Conservation (phyloP, 805 yeast genomes). For the Metschnikowia noctiluminum region DNA sequence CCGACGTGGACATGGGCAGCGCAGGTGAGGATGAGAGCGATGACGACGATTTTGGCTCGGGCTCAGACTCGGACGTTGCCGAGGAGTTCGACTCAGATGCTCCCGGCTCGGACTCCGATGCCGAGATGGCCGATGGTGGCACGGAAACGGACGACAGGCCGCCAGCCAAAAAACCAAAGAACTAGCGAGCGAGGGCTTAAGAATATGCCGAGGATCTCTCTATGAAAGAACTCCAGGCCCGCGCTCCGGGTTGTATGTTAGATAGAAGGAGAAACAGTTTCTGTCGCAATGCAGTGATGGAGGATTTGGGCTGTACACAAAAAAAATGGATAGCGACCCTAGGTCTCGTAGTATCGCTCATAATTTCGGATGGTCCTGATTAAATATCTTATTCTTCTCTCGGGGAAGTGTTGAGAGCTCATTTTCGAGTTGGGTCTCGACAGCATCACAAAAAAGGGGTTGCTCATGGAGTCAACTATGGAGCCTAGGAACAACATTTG, state of each 20-base stretch:
- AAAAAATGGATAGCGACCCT: too few relatives aligned
- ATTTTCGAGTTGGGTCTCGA: too few relatives aligned
- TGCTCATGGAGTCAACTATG: too few relatives aligned
- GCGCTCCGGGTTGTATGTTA: neutral
- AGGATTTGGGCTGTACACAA: too few relatives aligned
- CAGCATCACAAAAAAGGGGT: too few relatives aligned
- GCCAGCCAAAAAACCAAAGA: conserved; percentile 31
- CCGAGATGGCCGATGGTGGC: conserved; percentile 16
- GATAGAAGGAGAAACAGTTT: too few relatives aligned
- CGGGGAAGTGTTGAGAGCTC: too few relatives aligned
- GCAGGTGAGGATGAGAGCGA: conserved; percentile 77
- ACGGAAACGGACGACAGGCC: conserved; percentile 26
- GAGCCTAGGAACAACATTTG: too few relatives aligned
- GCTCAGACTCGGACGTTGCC: conserved; percentile 67
- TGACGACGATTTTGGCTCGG: conserved; percentile 81
- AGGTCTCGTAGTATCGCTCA: too few relatives aligned
- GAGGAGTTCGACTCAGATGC: conserved; percentile 82
- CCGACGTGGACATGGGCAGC: conserved; percentile 56
- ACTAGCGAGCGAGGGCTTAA: neutral
- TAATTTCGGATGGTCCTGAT: too few relatives aligned
- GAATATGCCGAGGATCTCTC: neutral
- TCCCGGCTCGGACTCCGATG: conserved; percentile 28
- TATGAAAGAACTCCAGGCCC: neutral
- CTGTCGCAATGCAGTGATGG: too few relatives aligned
- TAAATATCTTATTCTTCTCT: too few relatives aligned